A percentile compares a stretch with the other conserved stretches of the same genome.
These are phyloP conservation scores for Golubevia sp. DNA, from an alignment of 1,284 basidiomycete species.

Conservation along the genomic window DNA sequence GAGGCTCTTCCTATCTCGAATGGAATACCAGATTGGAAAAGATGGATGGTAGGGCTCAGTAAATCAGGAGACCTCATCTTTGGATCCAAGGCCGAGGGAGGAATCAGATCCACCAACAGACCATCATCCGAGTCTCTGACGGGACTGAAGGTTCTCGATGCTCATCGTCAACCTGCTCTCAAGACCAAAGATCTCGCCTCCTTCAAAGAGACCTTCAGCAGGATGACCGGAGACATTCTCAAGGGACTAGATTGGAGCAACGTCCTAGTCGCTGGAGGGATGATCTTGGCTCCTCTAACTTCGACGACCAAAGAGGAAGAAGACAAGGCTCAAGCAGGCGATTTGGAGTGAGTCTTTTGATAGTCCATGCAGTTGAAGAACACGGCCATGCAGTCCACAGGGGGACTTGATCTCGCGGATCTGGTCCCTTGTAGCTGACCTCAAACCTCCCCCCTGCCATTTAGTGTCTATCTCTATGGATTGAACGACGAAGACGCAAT, in stretches of 20 bases:
- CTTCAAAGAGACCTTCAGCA: neutral
- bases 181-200: neutral
- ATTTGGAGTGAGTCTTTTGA: slow-evolving; percentile 7
- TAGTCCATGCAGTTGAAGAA: no score
- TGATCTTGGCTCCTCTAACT: slow-evolving; percentile 5
- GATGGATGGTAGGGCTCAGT: slow-evolving; percentile 8
- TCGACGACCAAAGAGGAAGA: slow-evolving; percentile 3
- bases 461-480: no score
- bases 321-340: neutral
- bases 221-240: slow-evolving; percentile 1
- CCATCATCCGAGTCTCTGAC: slow-evolving; percentile 2
- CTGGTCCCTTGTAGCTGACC: no score
- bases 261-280: slow-evolving; percentile 5
- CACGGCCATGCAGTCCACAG: no score
- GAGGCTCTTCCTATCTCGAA: no score
- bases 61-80: slow-evolving; percentile 1
- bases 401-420: no score
- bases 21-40: slow-evolving; percentile 6
- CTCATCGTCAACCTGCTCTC: slow-evolving; percentile 1
- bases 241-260: slow-evolving; percentile 8
- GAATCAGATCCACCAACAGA: neutral
- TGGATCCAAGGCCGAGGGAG: neutral
- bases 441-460: no score
- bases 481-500: no score
- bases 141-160: slow-evolving; percentile 4